Base-by-base conservation (phyloP, 495 filamentous ascomycete genomes). In the Chaetomium tenue region DNA sequence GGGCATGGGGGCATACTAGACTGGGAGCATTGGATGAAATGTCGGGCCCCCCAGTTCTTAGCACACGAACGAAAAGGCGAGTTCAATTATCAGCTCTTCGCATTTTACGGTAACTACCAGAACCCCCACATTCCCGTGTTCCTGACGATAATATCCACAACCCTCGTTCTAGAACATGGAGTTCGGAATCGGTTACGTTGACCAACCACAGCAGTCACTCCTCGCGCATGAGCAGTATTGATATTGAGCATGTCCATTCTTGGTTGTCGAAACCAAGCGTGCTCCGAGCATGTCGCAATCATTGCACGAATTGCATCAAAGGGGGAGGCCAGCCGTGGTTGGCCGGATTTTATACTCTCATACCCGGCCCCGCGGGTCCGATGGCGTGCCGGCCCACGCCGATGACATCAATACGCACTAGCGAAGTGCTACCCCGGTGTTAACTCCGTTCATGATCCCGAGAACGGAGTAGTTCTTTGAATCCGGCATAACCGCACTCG, bases 401-500 rank as follows among this genome's bases (percentile, higher is more conserved):
- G 30, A 67, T 67, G 66, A 37, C 66, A 67, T 64, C 66, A 67
- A 64, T 26, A 42, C 51, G 20, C 65, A 63, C 66, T 60, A 64
- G 58, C 46, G 16, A 26, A 22, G n/a, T 40, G 13, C 54, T 20
- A 30, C 28, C 39, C 56, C 42, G 46, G 42, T 0, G n/a, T 53
- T 23, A 23, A 22, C 47, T 22, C 53, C 59, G 53, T n/a, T 51
- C 13, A 37, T 2, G 7, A 11, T 26, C 28, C 23, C 18, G 23
- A 2, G 15, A 46, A 40, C 11, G 11, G n/a, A 0, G 37, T 8
- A 23, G n/a, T 16, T 2, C 15, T 20, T 61, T 9, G 28, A 47
- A 30, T 18, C 5, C 16, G 16, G 20, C 33, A 26, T 20, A 37
- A 5, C 13, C 16, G 33, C 23, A 15, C 47, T 50, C n/a, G 5